Conservation (phyloP, 1,284 basidiomycete species). For the Lignosus rhinocerotis region DNA sequence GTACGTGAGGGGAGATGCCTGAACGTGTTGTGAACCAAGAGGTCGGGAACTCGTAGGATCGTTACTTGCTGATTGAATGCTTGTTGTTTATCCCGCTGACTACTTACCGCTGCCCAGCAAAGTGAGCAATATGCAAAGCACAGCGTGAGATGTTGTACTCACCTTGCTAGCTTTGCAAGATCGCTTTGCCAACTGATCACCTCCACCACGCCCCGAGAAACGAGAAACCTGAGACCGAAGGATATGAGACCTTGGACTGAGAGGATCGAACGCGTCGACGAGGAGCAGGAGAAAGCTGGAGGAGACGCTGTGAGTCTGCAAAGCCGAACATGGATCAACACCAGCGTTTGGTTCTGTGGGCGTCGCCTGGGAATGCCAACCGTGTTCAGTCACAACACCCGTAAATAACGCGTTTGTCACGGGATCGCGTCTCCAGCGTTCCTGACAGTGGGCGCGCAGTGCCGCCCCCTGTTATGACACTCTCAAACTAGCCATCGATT, state of each 20-base stretch:
- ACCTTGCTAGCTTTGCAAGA: slow-evolving; percentile 27
- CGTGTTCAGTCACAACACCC: slow-evolving; percentile 16
- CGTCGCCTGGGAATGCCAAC: slow-evolving; percentile 20
- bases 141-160: neutral
- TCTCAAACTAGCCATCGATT: no score
- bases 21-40: slow-evolving; percentile 19
- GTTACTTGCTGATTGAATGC: slow-evolving; percentile 27
- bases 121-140: slow-evolving; percentile 4
- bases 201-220: slow-evolving; percentile 26
- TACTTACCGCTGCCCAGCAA: slow-evolving; percentile 22
- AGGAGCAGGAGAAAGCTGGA: slow-evolving; percentile 23
- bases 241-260: slow-evolving; percentile 14
- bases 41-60: slow-evolving; percentile 26
- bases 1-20: slow-evolving; percentile 20
- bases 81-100: slow-evolving; percentile 18
- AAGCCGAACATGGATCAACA: slow-evolving; percentile 33
- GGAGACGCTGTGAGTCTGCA: neutral
- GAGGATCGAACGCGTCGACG: slow-evolving; percentile 25
- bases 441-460: neutral
- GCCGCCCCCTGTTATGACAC: neutral
- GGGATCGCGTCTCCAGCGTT: slow-evolving; percentile 9
- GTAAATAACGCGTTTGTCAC: slow-evolving; percentile 24
- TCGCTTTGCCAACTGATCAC: slow-evolving; percentile 25
- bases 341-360: slow-evolving; percentile 29
- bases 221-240: slow-evolving; percentile 21